Conservation (phyloP, 495 filamentous ascomycete genomes). For the Penicillium soppii region DNA sequence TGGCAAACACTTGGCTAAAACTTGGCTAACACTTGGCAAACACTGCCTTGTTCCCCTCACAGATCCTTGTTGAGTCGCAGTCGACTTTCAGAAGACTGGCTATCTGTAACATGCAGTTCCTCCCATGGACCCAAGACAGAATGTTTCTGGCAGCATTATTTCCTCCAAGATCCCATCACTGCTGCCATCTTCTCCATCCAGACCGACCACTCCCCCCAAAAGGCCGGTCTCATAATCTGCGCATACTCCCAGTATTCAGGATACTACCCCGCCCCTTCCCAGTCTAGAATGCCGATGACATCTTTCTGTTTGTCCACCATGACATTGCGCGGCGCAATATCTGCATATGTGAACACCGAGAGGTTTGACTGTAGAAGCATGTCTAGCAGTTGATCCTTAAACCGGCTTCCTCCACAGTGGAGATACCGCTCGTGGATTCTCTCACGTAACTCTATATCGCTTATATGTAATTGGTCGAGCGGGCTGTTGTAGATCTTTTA, state of each 20-base stretch:
- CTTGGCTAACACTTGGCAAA: too few relatives aligned
- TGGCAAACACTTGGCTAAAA: too few relatives aligned
- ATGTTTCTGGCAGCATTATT: slow-evolving; percentile 41
- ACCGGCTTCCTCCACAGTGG: slow-evolving; percentile 25
- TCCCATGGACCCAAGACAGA: slow-evolving; percentile 33
- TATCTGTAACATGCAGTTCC: too few relatives aligned
- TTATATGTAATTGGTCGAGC: slow-evolving; percentile 24
- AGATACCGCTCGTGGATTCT: slow-evolving; percentile 42
- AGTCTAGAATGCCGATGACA: slow-evolving; percentile 44
- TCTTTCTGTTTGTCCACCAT: slow-evolving; percentile 34
- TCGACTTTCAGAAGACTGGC: too few relatives aligned
- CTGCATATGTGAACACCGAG: slow-evolving; percentile 29
- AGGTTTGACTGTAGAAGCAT: slow-evolving; percentile 32
- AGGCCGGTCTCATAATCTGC: slow-evolving; percentile 37
- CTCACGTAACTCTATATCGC: slow-evolving; percentile 29
- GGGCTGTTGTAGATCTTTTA: slow-evolving; percentile 32
- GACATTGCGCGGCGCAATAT: slow-evolving; percentile 34
- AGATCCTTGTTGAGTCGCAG: too few relatives aligned
- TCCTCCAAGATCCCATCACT: slow-evolving; percentile 39
- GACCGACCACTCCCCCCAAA: slow-evolving; percentile 30
- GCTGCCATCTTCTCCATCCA: slow-evolving; percentile 42
- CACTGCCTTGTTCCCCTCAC: too few relatives aligned
- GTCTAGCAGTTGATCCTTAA: slow-evolving; percentile 27
- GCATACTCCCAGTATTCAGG: slow-evolving; percentile 53
- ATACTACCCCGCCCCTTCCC: slow-evolving; percentile 50